Percentiles rank a stretch among this genome's conserved stretches.
Evolutionary conservation across 768 basidiomycete genomes (phyloP).

Genomic region (Leccinum sublutescens): DNA sequence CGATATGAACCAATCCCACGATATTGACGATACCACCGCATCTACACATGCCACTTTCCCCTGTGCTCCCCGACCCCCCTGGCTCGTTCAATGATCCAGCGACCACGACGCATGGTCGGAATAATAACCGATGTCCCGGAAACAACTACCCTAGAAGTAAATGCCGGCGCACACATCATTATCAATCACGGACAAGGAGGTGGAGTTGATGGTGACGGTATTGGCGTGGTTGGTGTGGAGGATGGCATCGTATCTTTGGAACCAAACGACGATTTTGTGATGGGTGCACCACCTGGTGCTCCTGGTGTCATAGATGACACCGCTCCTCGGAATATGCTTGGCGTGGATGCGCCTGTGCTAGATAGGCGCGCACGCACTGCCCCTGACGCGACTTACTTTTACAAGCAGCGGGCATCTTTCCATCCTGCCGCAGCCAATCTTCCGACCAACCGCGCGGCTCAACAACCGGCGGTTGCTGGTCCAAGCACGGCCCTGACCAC

Average conservation of each 20-base stretch:
- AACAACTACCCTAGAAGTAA: slow-evolving; percentile 37
- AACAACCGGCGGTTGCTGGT: slow-evolving; percentile 24
- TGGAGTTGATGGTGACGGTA: slow-evolving; percentile 41
- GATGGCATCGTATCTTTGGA: slow-evolving; percentile 76
- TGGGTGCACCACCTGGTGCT: slow-evolving; percentile 91
- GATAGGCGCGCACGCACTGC: slow-evolving; percentile 39
- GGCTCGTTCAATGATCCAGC: slow-evolving; percentile 34
- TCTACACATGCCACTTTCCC: slow-evolving; percentile 31
- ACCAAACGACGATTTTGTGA: slow-evolving; percentile 81
- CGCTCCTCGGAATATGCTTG: slow-evolving; percentile 27
- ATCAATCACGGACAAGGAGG: slow-evolving; percentile 46
- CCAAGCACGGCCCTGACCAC: slow-evolving; percentile 25
- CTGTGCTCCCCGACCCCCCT: slow-evolving; percentile 26
- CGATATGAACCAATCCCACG: slow-evolving; percentile 46
- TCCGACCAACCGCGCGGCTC: slow-evolving; percentile 29
- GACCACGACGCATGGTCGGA: slow-evolving; percentile 44
- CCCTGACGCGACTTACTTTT: slow-evolving; percentile 77
- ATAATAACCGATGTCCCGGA: slow-evolving; percentile 42
- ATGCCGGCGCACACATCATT: slow-evolving; percentile 50
- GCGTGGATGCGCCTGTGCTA: slow-evolving; percentile 24
- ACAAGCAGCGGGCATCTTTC: slow-evolving; percentile 78
- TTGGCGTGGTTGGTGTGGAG: slow-evolving; percentile 52
- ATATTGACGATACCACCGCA: slow-evolving; percentile 31
- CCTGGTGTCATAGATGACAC: slow-evolving; percentile 66
- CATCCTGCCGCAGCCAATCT: slow-evolving; percentile 65